Percentiles rank a stretch among this genome's conserved stretches.
These are phyloP conservation scores for Tolypocladium pustulatum DNA, from an alignment of 2,329 filamentous ascomycete species.

Conservation along the genomic window DNA sequence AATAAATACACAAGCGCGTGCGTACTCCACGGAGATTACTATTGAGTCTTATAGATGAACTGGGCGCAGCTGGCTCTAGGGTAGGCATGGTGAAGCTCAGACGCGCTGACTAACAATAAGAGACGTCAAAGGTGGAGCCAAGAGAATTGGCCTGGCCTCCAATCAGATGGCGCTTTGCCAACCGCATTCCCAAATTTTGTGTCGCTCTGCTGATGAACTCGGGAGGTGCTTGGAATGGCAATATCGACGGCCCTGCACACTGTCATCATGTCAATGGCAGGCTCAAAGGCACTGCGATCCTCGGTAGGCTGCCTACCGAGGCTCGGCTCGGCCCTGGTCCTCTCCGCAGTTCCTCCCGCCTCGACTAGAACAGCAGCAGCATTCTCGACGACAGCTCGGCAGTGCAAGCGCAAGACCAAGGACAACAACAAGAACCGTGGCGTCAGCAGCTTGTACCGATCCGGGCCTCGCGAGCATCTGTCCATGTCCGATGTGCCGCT, in stretches of 20 bases:
- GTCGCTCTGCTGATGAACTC: background rate
- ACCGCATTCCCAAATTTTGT: conserved; percentile 1
- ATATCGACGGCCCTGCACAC: background rate
- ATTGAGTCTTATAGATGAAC: too few relatives aligned
- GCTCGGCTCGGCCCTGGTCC: conserved; percentile 1
- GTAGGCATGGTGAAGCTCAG: background rate
- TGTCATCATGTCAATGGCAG: conserved; percentile 15
- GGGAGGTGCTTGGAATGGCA: background rate
- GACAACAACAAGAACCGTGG: conserved; percentile 76
- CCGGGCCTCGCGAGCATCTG: conserved; percentile 63
- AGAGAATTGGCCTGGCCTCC: background rate
- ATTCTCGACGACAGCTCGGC: conserved; percentile 46
- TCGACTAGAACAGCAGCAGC: conserved; percentile 13
- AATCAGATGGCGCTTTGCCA: background rate
- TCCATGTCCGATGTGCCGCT: conserved; percentile 63
- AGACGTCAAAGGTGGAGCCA: background rate
- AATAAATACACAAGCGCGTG: too few relatives aligned
- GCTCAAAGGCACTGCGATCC: conserved; percentile 16
- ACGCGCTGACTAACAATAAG: background rate
- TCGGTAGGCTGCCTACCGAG: conserved; percentile 12
- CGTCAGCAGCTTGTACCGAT: conserved; percentile 69
- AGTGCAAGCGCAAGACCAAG: conserved; percentile 39
- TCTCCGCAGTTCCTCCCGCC: conserved; percentile 4
- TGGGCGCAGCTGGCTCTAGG: background rate
- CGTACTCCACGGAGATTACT: too few relatives aligned